Evolutionary conservation across 441 rosid species (phyloP).

Genomic region (Sinapis alba): DNA sequence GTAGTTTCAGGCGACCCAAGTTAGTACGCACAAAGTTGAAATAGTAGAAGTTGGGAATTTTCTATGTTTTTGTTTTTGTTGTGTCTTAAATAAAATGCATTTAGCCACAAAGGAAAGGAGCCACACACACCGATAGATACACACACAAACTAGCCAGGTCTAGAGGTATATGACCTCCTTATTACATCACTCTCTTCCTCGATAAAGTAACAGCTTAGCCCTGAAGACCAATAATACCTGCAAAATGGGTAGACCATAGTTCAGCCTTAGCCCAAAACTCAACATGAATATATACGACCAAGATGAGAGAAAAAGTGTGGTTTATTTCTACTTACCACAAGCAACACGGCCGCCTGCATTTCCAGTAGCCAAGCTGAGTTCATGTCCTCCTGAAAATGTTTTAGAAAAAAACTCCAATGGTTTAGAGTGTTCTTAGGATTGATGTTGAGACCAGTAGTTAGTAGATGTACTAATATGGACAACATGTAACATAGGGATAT

Average conservation of each 20-base stretch:
- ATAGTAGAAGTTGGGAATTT: neutral
- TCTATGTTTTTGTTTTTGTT: neutral
- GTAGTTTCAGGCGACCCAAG: neutral
- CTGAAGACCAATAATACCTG: constrained; percentile 76
- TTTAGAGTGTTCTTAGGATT: neutral
- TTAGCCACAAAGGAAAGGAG: neutral
- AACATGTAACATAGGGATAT: neutral
- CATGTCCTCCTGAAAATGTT: constrained; percentile 75
- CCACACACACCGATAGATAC: neutral
- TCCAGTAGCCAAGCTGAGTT: constrained; percentile 82
- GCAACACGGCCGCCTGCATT: constrained; percentile 90
- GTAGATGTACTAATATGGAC: neutral
- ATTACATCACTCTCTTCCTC: constrained; percentile 26
- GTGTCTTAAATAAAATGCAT: constrained; percentile 4
- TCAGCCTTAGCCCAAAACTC: neutral
- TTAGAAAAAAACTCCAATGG: constrained; percentile 11
- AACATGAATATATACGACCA: neutral
- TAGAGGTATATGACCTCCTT: constrained; percentile 20
- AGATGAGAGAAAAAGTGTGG: neutral
- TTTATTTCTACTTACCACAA: constrained; percentile 58
- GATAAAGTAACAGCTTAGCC: constrained; percentile 42
- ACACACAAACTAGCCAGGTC: constrained; percentile 24
- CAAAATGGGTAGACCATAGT: constrained; percentile 14
- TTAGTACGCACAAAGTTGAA: neutral
- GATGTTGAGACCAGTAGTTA: neutral